These are phyloP conservation scores for Colletotrichum orbiculare DNA, from an alignment of 2,329 filamentous ascomycete species.

Conservation along the genomic window DNA sequence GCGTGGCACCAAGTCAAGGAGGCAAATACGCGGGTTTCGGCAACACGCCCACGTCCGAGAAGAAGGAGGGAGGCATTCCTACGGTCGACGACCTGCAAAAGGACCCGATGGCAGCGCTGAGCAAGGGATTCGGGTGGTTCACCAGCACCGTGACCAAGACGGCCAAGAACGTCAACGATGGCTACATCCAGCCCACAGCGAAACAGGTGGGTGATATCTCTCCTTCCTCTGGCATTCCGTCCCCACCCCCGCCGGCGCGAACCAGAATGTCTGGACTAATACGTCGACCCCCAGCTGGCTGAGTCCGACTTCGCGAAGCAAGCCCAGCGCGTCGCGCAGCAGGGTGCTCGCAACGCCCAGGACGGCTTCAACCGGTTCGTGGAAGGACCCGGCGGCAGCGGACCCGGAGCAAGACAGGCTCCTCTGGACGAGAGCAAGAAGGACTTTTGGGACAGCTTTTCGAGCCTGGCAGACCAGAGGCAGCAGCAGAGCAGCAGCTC, in stretches of 20 bases:
- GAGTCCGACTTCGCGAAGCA: constrained; percentile 82
- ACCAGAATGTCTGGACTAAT: constrained; percentile 40
- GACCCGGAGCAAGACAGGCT: constrained; percentile 47
- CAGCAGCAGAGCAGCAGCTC: constrained; percentile 56
- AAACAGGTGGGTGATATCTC: constrained; percentile 72
- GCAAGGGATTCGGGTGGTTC: constrained; percentile 96
- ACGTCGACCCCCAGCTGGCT: constrained; percentile 67
- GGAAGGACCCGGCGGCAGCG: constrained; percentile 70
- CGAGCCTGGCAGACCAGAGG: constrained; percentile 71
- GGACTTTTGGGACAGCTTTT: constrained; percentile 94
- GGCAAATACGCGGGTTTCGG: constrained; percentile 95
- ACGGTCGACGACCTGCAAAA: constrained; percentile 89
- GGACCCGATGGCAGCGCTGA: constrained; percentile 88
- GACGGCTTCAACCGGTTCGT: constrained; percentile 89
- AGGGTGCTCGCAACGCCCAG: constrained; percentile 79
- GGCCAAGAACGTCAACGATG: constrained; percentile 90
- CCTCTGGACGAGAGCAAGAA: constrained; percentile 74
- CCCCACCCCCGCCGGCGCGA: constrained; percentile 17
- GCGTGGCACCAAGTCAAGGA: constrained; percentile 86
- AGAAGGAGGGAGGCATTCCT: constrained; percentile 63
- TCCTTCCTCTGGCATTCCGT: constrained; percentile 33
- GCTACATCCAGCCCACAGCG: constrained; percentile 92
- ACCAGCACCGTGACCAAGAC: constrained; percentile 87
- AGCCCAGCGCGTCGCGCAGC: constrained; percentile 71
- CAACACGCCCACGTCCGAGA: constrained; percentile 71